phyloP scores from a whole-genome alignment of 169 alveolate species.

The Neospora caninum region DNA sequence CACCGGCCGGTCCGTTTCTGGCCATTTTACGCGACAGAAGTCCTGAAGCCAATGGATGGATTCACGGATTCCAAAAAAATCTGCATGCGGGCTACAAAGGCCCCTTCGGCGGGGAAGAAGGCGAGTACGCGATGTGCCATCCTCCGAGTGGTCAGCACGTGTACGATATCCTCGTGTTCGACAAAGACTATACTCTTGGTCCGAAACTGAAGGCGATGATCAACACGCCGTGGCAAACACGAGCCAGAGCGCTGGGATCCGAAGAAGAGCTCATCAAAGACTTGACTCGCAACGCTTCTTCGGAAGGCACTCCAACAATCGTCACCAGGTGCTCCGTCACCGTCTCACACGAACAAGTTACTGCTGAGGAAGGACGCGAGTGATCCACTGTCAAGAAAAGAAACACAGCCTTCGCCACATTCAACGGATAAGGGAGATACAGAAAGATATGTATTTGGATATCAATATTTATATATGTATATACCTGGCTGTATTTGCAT shows the following conservation, averaged over 20 bases:
- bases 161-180: constrained; percentile 9
- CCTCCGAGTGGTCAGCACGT: background rate
- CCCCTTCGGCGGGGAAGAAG: constrained; percentile 15
- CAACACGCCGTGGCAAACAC: background rate
- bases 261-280: background rate
- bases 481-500: too few species aligned
- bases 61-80: background rate
- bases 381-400: too few species aligned
- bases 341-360: constrained; percentile 5
- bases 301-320: background rate
- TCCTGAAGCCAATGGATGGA: constrained; percentile 7
- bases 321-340: background rate
- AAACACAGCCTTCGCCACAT: too few species aligned
- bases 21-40: background rate
- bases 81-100: background rate
- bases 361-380: background rate
- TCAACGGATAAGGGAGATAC: too few species aligned
- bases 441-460: too few species aligned
- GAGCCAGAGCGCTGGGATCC: constrained; percentile 20
- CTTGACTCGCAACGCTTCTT: background rate
- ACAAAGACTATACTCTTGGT: background rate
- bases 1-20: background rate
- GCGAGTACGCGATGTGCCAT: constrained; percentile 3
- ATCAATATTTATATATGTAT: too few species aligned
- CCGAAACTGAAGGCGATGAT: background rate